phyloP scores from a whole-genome alignment of 2,329 filamentous ascomycete genomes.

The Rutstroemia sp. region DNA sequence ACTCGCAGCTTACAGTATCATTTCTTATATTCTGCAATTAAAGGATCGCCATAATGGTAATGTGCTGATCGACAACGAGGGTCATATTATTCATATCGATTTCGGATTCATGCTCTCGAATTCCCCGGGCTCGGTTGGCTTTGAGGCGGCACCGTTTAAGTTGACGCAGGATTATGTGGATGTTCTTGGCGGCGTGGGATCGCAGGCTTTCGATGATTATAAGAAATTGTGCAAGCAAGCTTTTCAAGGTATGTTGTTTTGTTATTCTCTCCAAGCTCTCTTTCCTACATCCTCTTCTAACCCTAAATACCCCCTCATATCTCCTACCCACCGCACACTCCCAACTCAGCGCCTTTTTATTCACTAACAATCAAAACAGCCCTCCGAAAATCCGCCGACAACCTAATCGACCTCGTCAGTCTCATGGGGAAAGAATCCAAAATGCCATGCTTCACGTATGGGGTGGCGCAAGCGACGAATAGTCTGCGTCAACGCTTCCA shows the following conservation, averaged over 20 bases:
- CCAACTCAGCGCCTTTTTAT: not conserved
- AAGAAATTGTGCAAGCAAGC: conserved; percentile 75
- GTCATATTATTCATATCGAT: conserved; percentile 82
- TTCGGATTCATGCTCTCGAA: conserved; percentile 89
- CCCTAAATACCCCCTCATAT: too few species aligned
- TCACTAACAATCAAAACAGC: conserved; percentile 38
- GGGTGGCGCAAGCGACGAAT: conserved; percentile 62
- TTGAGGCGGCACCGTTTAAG: conserved; percentile 83
- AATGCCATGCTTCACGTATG: conserved; percentile 77
- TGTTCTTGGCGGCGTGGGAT: conserved; percentile 66
- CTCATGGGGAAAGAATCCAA: conserved; percentile 79
- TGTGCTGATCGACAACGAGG: conserved; percentile 76
- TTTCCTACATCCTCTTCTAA: too few species aligned
- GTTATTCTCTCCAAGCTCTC: too few species aligned
- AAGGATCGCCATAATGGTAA: conserved; percentile 86
- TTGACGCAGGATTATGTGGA: conserved; percentile 81
- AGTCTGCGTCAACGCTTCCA: conserved; percentile 70
- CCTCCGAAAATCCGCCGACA: conserved; percentile 68
- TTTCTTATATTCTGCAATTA: conserved; percentile 75
- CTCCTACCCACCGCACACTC: too few species aligned
- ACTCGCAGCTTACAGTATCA: conserved; percentile 79
- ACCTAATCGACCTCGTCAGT: conserved; percentile 73
- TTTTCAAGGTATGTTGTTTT: conserved; percentile 58
- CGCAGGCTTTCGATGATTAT: conserved; percentile 65
- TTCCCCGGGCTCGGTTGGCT: conserved; percentile 75